These are phyloP conservation scores for Hymenoscyphus fructigenus DNA, from an alignment of 2,329 filamentous ascomycete genomes.

Conservation along the genomic window DNA sequence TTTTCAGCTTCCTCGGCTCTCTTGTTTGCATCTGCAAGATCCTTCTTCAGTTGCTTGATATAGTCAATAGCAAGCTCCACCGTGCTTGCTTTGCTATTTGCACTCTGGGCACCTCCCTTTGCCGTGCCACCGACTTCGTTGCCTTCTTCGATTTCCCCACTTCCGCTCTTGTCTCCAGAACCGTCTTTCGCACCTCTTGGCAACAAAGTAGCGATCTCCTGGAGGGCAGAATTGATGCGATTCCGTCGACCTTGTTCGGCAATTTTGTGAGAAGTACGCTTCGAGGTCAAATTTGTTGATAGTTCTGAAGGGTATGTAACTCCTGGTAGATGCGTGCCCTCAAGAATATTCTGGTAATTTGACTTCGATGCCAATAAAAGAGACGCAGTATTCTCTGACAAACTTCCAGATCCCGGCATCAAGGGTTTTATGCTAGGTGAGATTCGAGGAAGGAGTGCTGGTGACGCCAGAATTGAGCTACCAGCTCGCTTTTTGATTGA, in stretches of 20 bases:
- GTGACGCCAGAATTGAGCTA: conserved; percentile 75
- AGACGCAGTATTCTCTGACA: conserved; percentile 61
- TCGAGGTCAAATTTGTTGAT: conserved; percentile 91
- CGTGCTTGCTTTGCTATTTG: conserved; percentile 91
- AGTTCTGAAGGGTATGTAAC: conserved; percentile 88
- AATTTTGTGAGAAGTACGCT: conserved; percentile 96
- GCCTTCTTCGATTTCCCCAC: conserved; percentile 45
- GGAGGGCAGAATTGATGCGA: conserved; percentile 89
- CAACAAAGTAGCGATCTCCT: conserved; percentile 86
- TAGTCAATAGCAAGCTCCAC: conserved; percentile 98
- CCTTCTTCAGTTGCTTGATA: conserved; percentile 79
- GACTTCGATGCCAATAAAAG: conserved; percentile 88
- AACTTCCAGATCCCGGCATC: conserved; percentile 61
- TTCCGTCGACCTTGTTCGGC: conserved; percentile 95
- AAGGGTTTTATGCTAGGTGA: conserved; percentile 93
- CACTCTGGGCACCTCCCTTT: conserved; percentile 48
- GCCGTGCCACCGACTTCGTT: conserved; percentile 46
- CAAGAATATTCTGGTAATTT: conserved; percentile 96
- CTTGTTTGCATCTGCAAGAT: conserved; percentile 64
- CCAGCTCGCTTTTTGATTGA: conserved; percentile 69
- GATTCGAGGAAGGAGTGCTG: conserved; percentile 82
- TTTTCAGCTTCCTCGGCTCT: conserved; percentile 48
- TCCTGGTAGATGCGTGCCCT: conserved; percentile 86
- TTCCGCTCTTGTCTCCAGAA: conserved; percentile 38
- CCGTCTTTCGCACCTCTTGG: conserved; percentile 53